phyloP scores from a whole-genome alignment of 345 rosid genomes.

The Eucalyptus cloeziana region DNA sequence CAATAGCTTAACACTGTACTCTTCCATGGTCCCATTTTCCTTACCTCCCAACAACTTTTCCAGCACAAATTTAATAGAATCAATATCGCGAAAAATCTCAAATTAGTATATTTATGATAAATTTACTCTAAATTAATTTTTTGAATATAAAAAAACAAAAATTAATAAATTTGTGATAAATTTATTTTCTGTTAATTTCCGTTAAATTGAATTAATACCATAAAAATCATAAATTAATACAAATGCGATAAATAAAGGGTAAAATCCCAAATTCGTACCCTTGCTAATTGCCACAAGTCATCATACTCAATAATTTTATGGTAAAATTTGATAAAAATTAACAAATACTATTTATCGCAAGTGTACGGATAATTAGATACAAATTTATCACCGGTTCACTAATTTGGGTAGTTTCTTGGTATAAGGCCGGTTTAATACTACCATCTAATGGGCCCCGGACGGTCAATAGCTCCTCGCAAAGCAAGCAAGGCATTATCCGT shows the following conservation, averaged over 20 bases:
- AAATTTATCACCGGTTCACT: no score
- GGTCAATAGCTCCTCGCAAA: not conserved
- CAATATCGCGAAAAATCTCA: not conserved
- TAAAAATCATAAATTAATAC: no score
- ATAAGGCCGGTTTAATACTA: no score
- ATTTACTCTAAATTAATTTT: accelerated
- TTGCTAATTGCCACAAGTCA: accelerated
- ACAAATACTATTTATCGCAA: no score
- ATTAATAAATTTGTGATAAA: accelerated
- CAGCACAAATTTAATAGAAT: accelerated
- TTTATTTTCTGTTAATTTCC: no score
- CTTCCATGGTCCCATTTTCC: not conserved
- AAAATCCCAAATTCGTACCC: no score
- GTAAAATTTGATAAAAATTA: no score
- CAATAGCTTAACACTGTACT: not conserved
- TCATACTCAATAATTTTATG: accelerated
- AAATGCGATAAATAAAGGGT: accelerated
- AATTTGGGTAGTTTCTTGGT: no score
- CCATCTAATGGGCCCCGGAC: no score
- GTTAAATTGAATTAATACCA: no score
- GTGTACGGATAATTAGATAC: no score
- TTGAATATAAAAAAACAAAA: accelerated
- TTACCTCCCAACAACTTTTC: not conserved
- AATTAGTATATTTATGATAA: accelerated
- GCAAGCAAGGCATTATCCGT: not conserved